Evolutionary conservation across 371 early-diverging fungal genomes (phyloP), one percentile per base, ranked within the genome.

Genomic region (Mucor circinelloides): DNA sequence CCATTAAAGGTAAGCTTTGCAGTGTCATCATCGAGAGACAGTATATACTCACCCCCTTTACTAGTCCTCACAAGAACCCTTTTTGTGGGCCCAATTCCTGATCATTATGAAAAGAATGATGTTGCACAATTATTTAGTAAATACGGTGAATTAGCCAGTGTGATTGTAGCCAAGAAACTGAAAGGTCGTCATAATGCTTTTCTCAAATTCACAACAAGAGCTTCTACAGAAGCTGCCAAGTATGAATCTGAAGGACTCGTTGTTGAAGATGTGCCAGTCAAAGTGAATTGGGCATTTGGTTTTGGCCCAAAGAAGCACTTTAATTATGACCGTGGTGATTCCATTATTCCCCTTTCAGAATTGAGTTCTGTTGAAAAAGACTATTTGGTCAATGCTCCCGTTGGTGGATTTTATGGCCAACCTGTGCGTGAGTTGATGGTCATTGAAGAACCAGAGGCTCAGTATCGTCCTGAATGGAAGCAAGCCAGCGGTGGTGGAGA

Each of bases 221-320:
- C 73, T 2, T 66, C 72, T 15, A 74, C 74, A 17, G 74, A 78
- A 64, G 63, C 60, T 21, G 80, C 80, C 19, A 77, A 76, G 55
- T 66, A 69, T 17, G 73, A 73, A 25, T 67, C 69, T 17, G 57
- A 17, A 2, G 67, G 74, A 10, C 61, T 82, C 5, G 48, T 60
- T 0, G 58, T 79, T 0, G 70, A 77, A 23, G 73, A 60, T 36
- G 62, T 66, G 1, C 70, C 69, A 31, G 77, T 80, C 27, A 77
- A 80, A 59, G 80, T 80, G 56, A 79, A 81, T 44, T 84, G 80
- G 81, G 84, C 78, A 23, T 84, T 75, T 75, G 81, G 84, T 1
- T 84, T 84, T 67, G 84, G 84, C 9, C 84, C 84, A 34, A 79
- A 79, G 42, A 76, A 73, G 54, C 71, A 78, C 17, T 84, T 84